Conservation (phyloP, 208 protist species). For the Leptomonas pyrrhocoris region DNA sequence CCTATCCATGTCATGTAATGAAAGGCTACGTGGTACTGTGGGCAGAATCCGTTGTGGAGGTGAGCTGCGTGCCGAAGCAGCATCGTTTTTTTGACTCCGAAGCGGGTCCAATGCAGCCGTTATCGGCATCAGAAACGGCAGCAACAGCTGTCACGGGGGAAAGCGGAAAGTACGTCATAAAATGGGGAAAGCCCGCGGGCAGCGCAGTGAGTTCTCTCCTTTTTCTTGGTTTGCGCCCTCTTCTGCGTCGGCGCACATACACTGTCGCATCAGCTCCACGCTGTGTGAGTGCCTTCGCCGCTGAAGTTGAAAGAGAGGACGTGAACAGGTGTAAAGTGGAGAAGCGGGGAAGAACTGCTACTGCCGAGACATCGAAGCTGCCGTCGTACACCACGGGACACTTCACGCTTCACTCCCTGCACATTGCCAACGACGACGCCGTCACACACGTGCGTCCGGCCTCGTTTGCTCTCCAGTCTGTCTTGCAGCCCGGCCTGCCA, state of each 20-base stretch:
- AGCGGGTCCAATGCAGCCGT: not conserved
- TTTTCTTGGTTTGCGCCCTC: not conserved
- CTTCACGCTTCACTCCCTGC: constrained; percentile 44
- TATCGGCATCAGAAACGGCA: not conserved
- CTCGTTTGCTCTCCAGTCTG: constrained; percentile 71
- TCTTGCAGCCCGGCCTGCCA: constrained; percentile 46
- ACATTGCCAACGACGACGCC: constrained; percentile 54
- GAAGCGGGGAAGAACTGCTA: no score
- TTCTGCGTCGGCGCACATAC: not conserved
- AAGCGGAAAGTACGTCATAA: not conserved
- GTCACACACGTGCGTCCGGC: constrained; percentile 13
- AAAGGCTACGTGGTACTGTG: constrained; percentile 58
- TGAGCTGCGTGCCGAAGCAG: constrained; percentile 9
- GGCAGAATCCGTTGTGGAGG: constrained; percentile 48
- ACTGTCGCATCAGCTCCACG: not conserved
- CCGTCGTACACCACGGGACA: not conserved
- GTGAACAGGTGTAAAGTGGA: not conserved
- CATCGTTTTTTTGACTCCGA: not conserved
- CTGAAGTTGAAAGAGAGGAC: not conserved
- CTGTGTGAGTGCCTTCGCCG: not conserved
- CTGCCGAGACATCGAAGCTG: no score
- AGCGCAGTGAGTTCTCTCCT: not conserved
- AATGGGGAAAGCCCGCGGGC: not conserved
- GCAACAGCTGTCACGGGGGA: not conserved
- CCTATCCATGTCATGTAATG: constrained; percentile 41